These are phyloP conservation scores for Spergularia marina DNA, from an alignment of 148 eudicot genomes.

Conservation along the genomic window DNA sequence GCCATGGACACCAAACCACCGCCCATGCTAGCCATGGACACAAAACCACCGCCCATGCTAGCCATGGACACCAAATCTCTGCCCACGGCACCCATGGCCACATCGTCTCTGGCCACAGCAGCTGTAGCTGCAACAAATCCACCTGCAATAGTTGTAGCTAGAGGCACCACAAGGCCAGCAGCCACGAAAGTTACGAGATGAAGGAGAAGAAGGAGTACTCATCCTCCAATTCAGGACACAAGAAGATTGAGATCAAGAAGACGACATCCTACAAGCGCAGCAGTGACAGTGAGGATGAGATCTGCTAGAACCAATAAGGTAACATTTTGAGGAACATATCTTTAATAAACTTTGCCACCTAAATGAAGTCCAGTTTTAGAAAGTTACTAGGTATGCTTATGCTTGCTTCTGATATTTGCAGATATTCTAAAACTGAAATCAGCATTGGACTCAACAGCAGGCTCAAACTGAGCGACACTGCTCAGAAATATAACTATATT, in stretches of 20 bases:
- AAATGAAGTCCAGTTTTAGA: background rate
- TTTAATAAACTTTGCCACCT: background rate
- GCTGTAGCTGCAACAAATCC: background rate
- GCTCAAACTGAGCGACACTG: slow-evolving; percentile 1
- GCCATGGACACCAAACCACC: background rate
- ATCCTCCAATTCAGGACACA: slow-evolving; percentile 20
- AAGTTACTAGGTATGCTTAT: background rate
- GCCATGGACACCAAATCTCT: slow-evolving; percentile 4
- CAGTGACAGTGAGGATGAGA: slow-evolving; percentile 12
- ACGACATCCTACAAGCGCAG: slow-evolving; percentile 33
- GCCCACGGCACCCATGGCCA: slow-evolving; percentile 2
- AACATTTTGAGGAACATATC: background rate
- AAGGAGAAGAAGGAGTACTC: slow-evolving; percentile 18
- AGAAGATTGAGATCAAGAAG: slow-evolving; percentile 23
- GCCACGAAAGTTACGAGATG: slow-evolving; percentile 6
- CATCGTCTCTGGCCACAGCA: background rate
- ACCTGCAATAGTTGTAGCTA: background rate
- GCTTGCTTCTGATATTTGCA: slow-evolving; percentile 13
- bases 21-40: background rate
- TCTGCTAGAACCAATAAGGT: slow-evolving; percentile 14
- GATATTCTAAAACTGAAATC: slow-evolving; percentile 11
- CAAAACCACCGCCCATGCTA: background rate
- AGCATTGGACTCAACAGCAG: slow-evolving; percentile 4
- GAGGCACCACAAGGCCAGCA: slow-evolving; percentile 15
- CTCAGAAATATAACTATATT: background rate